phyloP scores from a whole-genome alignment of 306 rosid species.

The Acacia confusa region DNA sequence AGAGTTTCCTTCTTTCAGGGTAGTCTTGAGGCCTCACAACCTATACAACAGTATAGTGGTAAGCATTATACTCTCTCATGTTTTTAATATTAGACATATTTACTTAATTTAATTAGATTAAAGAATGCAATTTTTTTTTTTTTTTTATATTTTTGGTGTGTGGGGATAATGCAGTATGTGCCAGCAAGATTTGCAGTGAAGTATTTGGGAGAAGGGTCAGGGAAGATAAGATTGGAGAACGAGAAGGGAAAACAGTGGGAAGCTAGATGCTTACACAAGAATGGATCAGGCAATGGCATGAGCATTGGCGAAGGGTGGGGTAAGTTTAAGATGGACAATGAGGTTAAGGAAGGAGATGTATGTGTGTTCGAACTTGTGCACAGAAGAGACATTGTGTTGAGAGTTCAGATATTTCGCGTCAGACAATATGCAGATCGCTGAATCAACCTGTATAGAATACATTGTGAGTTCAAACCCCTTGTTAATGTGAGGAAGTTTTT shows the following conservation, averaged over 20 bases:
- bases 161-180: background rate
- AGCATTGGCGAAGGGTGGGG: slow-evolving; percentile 9
- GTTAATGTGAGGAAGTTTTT: too few species aligned
- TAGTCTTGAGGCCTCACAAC: background rate
- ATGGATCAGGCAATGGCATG: background rate
- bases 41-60: background rate
- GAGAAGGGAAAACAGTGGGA: background rate
- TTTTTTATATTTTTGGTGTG: too few species aligned
- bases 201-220: background rate
- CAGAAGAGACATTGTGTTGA: background rate
- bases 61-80: too few species aligned
- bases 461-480: too few species aligned
- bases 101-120: too few species aligned
- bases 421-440: background rate
- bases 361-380: background rate
- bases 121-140: background rate
- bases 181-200: background rate
- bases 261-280: background rate
- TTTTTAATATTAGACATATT: too few species aligned
- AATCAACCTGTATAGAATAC: background rate
- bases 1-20: background rate
- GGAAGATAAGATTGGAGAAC: background rate
- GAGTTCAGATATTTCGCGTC: background rate
- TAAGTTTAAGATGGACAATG: background rate
- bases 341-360: background rate